Percentiles rank a stretch among this genome's conserved stretches.
These are phyloP conservation scores for Russula brevipes DNA, from an alignment of 768 basidiomycete species.

Conservation along the genomic window DNA sequence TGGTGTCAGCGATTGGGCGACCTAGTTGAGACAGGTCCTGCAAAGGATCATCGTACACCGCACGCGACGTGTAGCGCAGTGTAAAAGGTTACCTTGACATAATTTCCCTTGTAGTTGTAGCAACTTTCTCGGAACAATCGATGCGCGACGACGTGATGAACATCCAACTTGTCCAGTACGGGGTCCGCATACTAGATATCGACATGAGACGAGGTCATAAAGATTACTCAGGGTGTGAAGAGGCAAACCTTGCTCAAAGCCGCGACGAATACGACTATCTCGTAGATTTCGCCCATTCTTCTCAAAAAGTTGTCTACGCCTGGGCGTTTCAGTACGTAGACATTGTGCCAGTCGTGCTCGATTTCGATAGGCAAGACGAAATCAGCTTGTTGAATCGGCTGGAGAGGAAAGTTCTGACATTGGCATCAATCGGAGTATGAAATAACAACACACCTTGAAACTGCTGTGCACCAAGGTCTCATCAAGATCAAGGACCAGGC, in stretches of 20 bases:
- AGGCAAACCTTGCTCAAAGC: conserved; percentile 86
- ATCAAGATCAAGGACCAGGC: conserved; percentile 92
- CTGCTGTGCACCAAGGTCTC: conserved; percentile 96
- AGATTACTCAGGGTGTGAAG: neutral
- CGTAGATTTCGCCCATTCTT: conserved; percentile 98
- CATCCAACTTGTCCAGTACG: conserved; percentile 93
- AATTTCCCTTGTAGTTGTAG: conserved; percentile 98
- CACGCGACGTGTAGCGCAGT: neutral
- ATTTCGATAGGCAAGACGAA: conserved; percentile 99
- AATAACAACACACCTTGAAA: conserved; percentile 71
- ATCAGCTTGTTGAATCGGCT: conserved; percentile 94
- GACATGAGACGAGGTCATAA: conserved; percentile 14
- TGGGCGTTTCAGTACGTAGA: conserved; percentile 97
- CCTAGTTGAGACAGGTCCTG: conserved; percentile 97
- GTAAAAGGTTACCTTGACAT: conserved; percentile 73
- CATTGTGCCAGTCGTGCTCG: conserved; percentile 96
- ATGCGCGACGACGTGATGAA: conserved; percentile 87
- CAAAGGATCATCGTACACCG: neutral
- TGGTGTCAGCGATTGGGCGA: conserved; percentile 86
- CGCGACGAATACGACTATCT: conserved; percentile 96
- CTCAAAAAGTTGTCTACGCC: conserved; percentile 96
- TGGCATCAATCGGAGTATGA: neutral
- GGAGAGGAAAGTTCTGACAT: conserved; percentile 22
- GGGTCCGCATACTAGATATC: conserved; percentile 90
- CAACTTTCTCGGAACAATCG: conserved; percentile 96